Evolutionary conservation across 495 filamentous ascomycete genomes (phyloP).

Genomic region (Jackrogersella minutella): DNA sequence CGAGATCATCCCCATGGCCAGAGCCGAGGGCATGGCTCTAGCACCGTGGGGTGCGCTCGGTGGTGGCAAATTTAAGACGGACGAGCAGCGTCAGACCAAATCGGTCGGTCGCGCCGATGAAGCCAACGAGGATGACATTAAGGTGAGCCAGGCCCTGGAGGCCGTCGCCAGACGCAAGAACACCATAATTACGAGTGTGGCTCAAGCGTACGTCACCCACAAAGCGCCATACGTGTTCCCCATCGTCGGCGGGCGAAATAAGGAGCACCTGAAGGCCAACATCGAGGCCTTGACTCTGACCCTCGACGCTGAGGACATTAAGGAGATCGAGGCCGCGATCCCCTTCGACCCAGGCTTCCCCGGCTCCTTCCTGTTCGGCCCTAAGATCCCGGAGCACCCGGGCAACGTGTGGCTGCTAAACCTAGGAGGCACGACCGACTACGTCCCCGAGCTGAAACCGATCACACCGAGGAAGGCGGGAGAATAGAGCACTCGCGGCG

Average conservation of each 20-base stretch:
- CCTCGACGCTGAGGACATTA: constrained; percentile 67
- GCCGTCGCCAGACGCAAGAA: constrained; percentile 63
- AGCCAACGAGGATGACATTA: constrained; percentile 50
- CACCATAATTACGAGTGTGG: constrained; percentile 63
- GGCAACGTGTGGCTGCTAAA: constrained; percentile 53
- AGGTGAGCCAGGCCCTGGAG: constrained; percentile 65
- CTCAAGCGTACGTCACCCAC: constrained; percentile 76
- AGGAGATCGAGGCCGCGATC: constrained; percentile 68
- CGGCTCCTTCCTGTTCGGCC: constrained; percentile 58
- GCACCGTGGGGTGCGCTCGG: constrained; percentile 71
- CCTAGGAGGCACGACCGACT: constrained; percentile 58
- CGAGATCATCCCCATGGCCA: constrained; percentile 73
- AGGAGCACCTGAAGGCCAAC: constrained; percentile 69
- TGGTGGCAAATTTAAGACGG: constrained; percentile 68
- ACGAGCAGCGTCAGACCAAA: constrained; percentile 49
- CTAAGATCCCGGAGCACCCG: constrained; percentile 47
- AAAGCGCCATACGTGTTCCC: constrained; percentile 82
- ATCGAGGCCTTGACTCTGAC: constrained; percentile 68
- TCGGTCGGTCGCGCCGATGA: constrained; percentile 36
- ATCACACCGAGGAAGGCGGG: constrained; percentile 43
- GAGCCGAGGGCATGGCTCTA: constrained; percentile 73
- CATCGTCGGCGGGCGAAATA: constrained; percentile 69
- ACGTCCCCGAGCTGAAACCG: constrained; percentile 47
- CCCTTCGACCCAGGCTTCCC: constrained; percentile 73
- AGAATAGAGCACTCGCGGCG: constrained; percentile 43